phyloP scores from a whole-genome alignment of 208 protist genomes.

The Trypanosoma brucei region DNA sequence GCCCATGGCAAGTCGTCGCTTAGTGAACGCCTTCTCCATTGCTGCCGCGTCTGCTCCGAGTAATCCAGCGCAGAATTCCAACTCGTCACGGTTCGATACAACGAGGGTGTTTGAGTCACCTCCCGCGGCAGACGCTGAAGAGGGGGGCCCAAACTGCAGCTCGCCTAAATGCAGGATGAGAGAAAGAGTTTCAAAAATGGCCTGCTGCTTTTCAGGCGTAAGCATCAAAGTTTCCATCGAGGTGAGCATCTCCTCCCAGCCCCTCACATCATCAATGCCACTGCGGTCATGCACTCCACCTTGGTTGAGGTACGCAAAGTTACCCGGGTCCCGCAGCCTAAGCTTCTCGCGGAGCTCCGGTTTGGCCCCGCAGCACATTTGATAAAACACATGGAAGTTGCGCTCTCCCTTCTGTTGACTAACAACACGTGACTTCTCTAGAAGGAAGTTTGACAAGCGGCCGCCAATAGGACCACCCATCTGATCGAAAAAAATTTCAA shows the following conservation, averaged over 20 bases:
- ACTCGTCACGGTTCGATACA: conserved; percentile 29
- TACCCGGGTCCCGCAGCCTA: conserved; percentile 23
- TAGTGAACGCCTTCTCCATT: conserved; percentile 61
- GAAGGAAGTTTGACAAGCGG: conserved; percentile 82
- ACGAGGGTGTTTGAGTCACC: conserved; percentile 17
- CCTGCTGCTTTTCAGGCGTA: conserved; percentile 47
- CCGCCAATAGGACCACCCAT: conserved; percentile 79
- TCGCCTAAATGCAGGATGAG: conserved; percentile 95
- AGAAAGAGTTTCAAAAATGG: conserved; percentile 81
- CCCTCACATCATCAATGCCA: conserved; percentile 81
- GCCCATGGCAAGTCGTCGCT: conserved; percentile 56
- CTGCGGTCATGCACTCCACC: conserved; percentile 47
- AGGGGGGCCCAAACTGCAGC: conserved; percentile 61
- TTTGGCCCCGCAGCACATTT: conserved; percentile 66
- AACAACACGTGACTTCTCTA: conserved; percentile 90
- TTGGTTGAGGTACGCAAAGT: conserved; percentile 73
- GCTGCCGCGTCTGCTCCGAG: conserved; percentile 41
- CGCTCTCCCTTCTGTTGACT: conserved; percentile 85
- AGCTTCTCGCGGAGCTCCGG: conserved; percentile 39
- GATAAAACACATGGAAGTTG: conserved; percentile 97
- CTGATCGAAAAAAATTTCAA: conserved; percentile 87
- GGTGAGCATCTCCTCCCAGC: conserved; percentile 67
- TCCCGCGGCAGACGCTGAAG: background rate
- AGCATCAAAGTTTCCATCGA: conserved; percentile 93
- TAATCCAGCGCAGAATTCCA: conserved; percentile 49